Percentiles rank a stretch among this genome's conserved stretches.
Conservation (phyloP, 78 protist genomes). For the Salpingoeca rosetta region DNA sequence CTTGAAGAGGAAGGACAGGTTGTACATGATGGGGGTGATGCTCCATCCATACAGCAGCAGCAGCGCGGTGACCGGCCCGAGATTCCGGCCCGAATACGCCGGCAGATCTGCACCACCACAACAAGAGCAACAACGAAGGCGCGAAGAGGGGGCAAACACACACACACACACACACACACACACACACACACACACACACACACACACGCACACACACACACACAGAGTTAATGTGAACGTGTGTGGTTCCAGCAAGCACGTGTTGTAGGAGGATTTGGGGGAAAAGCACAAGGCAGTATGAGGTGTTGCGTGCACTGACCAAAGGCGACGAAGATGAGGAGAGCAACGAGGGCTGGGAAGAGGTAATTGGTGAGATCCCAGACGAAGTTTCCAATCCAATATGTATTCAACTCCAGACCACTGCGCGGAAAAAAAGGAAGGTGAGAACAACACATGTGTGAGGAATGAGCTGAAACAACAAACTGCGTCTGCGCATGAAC, state of each 20-base stretch:
- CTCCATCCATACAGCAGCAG: neutral
- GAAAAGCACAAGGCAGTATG: no score
- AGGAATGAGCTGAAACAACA: neutral
- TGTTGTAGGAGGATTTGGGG: no score
- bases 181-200: no score
- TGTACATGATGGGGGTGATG: conserved; percentile 12
- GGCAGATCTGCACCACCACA: no score
- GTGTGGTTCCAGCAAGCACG: no score
- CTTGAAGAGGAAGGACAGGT: neutral
- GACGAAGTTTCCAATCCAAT: neutral
- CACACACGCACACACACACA: no score
- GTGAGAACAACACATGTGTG: neutral
- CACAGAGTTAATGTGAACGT: no score
- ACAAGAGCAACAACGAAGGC: no score
- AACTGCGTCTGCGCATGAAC: neutral
- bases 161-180: no score
- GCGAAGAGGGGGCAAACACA: no score
- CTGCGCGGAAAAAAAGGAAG: neutral
- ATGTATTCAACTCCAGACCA: neutral
- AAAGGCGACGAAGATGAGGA: conserved; percentile 5
- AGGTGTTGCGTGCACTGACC: no score
- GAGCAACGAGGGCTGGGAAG: neutral
- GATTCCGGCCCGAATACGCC: conserved; percentile 1
- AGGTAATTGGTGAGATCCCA: neutral
- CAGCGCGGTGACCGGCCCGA: neutral